A percentile compares a stretch with the other conserved stretches of the same genome.
phyloP scores from a whole-genome alignment of 2,329 filamentous ascomycete genomes.

The Chalaropsis thielavioides region DNA sequence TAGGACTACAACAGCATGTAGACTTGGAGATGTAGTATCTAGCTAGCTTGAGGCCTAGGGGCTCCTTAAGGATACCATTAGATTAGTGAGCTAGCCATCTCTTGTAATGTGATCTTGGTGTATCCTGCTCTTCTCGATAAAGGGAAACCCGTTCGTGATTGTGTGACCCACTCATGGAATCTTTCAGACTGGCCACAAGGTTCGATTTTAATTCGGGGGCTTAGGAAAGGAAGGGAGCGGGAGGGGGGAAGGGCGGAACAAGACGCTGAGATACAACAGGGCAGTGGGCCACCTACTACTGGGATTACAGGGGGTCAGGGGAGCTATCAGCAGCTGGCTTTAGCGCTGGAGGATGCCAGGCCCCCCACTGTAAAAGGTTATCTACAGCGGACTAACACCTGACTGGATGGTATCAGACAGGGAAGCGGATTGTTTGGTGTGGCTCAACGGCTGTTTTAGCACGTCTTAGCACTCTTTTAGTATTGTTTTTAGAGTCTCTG shows the following conservation, averaged over 20 bases:
- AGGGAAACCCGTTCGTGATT: neutral
- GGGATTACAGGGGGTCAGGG: neutral
- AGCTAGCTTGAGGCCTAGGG: too few species aligned
- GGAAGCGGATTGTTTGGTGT: neutral
- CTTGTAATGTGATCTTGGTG: neutral
- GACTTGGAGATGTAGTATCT: too few species aligned
- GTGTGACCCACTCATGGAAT: neutral
- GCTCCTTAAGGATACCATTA: neutral
- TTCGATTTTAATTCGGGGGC: neutral
- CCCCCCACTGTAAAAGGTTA: conserved; percentile 1
- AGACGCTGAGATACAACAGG: neutral
- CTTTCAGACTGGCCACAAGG: neutral
- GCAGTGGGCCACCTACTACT: too few species aligned
- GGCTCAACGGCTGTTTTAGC: neutral
- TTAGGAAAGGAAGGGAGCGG: neutral
- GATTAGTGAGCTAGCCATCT: neutral
- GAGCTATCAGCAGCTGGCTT: neutral
- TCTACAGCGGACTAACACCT: neutral
- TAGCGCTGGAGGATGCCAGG: neutral
- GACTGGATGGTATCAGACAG: neutral
- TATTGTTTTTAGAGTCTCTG: neutral
- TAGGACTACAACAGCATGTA: too few species aligned
- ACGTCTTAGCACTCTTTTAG: neutral
- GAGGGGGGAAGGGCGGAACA: neutral
- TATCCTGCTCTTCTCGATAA: neutral